Evolutionary conservation across 768 basidiomycete species (phyloP).

Genomic region (Phaffia tasmanica): DNA sequence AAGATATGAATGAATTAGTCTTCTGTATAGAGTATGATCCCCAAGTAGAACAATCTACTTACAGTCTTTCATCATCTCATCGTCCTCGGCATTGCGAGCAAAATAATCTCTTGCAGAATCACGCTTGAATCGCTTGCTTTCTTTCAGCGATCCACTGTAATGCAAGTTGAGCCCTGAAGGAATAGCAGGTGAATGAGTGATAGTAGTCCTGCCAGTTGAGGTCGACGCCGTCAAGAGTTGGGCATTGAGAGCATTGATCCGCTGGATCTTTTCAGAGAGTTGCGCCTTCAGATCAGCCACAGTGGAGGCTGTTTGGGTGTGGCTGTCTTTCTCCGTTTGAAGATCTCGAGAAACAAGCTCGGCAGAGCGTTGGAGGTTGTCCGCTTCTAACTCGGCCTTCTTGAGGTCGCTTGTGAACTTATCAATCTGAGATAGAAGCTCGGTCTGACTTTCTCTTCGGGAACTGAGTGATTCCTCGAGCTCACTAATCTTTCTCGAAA

Average conservation of each 20-base stretch:
- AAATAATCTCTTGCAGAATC: neutral
- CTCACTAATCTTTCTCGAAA: neutral
- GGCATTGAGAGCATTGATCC: neutral
- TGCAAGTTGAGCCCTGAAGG: slow-evolving; percentile 20
- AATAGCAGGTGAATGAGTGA: slow-evolving; percentile 14
- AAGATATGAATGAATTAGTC: neutral
- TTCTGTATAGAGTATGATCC: neutral
- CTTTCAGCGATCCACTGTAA: neutral
- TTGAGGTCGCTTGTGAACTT: neutral
- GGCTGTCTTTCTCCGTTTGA: no score
- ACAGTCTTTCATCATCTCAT: slow-evolving; percentile 14
- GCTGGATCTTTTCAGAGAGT: neutral
- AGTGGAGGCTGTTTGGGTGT: no score
- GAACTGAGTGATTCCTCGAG: neutral
- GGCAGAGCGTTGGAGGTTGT: no score
- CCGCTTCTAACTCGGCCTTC: neutral
- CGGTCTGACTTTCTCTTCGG: neutral
- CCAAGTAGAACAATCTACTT: neutral
- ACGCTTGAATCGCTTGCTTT: neutral
- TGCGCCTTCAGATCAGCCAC: no score
- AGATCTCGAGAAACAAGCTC: no score
- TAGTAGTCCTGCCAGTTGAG: slow-evolving; percentile 4
- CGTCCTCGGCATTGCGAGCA: neutral
- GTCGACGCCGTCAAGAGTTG: neutral
- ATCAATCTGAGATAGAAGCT: neutral